Conservation (phyloP, 352 stramenopile species). For the Phytopythium oedochilum region DNA sequence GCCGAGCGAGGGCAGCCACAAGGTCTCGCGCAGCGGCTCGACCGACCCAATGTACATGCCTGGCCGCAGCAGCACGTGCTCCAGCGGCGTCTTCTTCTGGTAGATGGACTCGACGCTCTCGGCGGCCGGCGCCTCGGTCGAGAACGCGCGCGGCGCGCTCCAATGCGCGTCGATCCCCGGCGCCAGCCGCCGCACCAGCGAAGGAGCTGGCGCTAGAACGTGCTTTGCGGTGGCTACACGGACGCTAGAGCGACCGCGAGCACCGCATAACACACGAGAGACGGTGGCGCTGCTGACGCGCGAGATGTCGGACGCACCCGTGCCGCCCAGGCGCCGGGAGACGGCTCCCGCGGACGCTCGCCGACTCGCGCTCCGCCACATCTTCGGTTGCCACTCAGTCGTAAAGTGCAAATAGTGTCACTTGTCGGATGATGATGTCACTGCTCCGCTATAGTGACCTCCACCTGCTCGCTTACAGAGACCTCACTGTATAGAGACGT, state of each 20-base stretch:
- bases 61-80: constrained; percentile 88
- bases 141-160: background rate
- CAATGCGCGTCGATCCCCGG: background rate
- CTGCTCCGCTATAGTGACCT: background rate
- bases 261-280: background rate
- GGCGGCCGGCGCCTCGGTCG: constrained; percentile 14
- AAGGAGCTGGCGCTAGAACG: background rate
- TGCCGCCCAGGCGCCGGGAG: background rate
- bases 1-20: constrained; percentile 68
- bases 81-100: constrained; percentile 87
- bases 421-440: background rate
- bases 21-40: constrained; percentile 62
- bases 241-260: background rate
- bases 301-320: background rate
- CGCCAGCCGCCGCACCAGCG: background rate
- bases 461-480: constrained; percentile 15
- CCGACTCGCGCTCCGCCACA: constrained; percentile 19
- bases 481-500: constrained; percentile 18
- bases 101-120: constrained; percentile 77
- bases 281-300: background rate
- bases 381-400: constrained; percentile 4
- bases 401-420: background rate
- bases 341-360: background rate
- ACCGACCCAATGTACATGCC: constrained; percentile 91
- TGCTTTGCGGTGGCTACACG: background rate